Base-by-base conservation (phyloP, 495 filamentous ascomycete species). In the Penicillium psychrofluorescens region DNA sequence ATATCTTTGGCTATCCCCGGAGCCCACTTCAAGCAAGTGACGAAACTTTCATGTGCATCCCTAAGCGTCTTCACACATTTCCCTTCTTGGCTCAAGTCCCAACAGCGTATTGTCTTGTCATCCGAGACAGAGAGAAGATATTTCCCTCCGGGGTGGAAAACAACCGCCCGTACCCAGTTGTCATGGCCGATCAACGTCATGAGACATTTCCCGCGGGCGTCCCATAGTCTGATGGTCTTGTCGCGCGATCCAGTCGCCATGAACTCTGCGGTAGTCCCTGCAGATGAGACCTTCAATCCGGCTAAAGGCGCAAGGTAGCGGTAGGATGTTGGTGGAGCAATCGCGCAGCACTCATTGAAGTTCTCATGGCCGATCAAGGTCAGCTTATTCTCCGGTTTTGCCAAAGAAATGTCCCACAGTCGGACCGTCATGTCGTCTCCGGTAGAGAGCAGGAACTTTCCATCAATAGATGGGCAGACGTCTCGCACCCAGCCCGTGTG, bases 81-180 rank as follows among this genome's bases (percentile, higher is more conserved):
- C 3, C 86, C 86, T 56, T 95, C 88, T 53, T 96, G 90, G n/a
- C 73, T 71, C 12, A 96, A 68, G 66, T 96, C 90, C 90, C 90
- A 96, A 67, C 89, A 95, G 33, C 90, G 71, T 15, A 95, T 72
- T 11, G 86, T 89, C 60, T 90, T 91, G 60, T 96, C 90, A 55
- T 96, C 90, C 11, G 80, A 70, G 6, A 82, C 85, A 36, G 79
- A 85, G 11, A 95, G 62, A 1, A 96, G 73, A 53, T 90, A 96
- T 61, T 90, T 92, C 3, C 90, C 90, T 3, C 86, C 87, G 0
- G 90, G 90, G 53, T 96, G 90, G 57, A 92, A 96, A n/a, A 87
- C 79, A 9, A 95, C 55, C 2, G 72, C 85, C 11, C 87, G 78
- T 0, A 96, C 83, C 90, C 90, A 96, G 58, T 94, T 95, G 61